phyloP scores from a whole-genome alignment of 768 basidiomycete species.

The Termitomyces sp. region DNA sequence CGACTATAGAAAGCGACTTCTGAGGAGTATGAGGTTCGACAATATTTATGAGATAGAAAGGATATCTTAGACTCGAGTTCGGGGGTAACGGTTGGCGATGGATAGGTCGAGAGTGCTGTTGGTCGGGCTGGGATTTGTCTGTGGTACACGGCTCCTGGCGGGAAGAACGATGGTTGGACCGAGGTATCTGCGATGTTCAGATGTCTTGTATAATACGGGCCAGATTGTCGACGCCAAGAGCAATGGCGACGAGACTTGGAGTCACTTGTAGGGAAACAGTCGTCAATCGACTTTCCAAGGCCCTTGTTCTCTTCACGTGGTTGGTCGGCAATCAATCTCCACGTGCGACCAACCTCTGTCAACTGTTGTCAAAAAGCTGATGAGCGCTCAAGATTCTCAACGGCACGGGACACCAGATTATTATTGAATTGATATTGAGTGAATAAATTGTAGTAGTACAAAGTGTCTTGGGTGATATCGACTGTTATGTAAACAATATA shows the following conservation, averaged over 20 bases:
- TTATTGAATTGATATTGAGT: not conserved
- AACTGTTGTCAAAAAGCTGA: not conserved
- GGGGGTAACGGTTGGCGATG: constrained; percentile 12
- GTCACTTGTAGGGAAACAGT: constrained; percentile 8
- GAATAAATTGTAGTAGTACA: not conserved
- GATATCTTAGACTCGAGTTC: constrained; percentile 9
- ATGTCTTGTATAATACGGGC: not conserved
- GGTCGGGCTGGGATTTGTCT: constrained; percentile 13
- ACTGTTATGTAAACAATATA: constrained; percentile 4
- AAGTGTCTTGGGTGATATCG: not conserved
- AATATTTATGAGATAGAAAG: constrained; percentile 12
- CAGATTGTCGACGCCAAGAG: constrained; percentile 5
- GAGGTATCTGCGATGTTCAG: constrained; percentile 13
- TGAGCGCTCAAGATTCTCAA: not conserved
- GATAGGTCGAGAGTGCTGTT: constrained; percentile 7
- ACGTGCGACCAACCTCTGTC: constrained; percentile 20
- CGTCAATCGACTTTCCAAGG: constrained; percentile 15
- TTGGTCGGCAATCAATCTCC: constrained; percentile 18
- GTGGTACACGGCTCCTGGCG: constrained; percentile 13
- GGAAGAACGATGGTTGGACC: constrained; percentile 17
- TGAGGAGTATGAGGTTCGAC: constrained; percentile 11
- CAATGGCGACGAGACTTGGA: constrained; percentile 3
- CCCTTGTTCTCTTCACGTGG: constrained; percentile 8
- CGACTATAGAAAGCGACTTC: constrained; percentile 6
- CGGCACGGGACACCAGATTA: not conserved